Evolutionary conservation across 768 basidiomycete genomes (phyloP).

Genomic region (Hortiboletus flavorubellus): DNA sequence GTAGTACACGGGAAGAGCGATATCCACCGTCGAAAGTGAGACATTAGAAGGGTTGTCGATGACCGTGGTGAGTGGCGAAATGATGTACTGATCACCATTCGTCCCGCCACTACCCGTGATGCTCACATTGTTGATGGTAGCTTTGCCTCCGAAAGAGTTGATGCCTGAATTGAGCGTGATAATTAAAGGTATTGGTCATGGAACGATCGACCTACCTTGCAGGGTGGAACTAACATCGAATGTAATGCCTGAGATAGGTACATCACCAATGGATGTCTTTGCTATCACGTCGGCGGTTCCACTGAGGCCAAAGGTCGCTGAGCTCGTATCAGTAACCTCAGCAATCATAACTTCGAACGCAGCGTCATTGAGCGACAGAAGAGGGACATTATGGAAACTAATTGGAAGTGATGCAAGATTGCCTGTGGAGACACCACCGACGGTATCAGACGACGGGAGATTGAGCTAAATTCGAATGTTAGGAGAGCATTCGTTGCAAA

Average conservation of each 20-base stretch:
- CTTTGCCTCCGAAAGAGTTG: conserved; percentile 52
- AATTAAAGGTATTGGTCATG: neutral
- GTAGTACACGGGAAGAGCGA: conserved; percentile 58
- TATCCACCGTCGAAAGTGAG: conserved; percentile 53
- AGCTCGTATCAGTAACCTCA: conserved; percentile 48
- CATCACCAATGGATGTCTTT: conserved; percentile 60
- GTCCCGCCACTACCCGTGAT: conserved; percentile 64
- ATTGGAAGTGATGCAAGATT: conserved; percentile 60
- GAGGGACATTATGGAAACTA: conserved; percentile 52
- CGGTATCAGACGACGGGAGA: conserved; percentile 45
- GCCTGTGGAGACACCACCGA: conserved; percentile 67
- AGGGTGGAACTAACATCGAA: conserved; percentile 58
- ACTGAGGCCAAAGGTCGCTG: conserved; percentile 45
- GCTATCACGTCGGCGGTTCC: conserved; percentile 59
- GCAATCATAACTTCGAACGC: conserved; percentile 59
- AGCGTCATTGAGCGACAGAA: conserved; percentile 51
- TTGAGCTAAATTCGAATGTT: conserved; percentile 37
- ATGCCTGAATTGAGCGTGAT: conserved; percentile 41
- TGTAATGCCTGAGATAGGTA: conserved; percentile 61
- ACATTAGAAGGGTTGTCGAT: conserved; percentile 69
- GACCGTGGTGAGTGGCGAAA: conserved; percentile 52
- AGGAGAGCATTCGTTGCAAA: neutral
- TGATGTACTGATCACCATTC: conserved; percentile 57
- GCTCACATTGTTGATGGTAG: conserved; percentile 51
- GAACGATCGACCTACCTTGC: conserved; percentile 37